phyloP scores from a whole-genome alignment of 1,284 basidiomycete genomes.

The Ustilago cynodontis region DNA sequence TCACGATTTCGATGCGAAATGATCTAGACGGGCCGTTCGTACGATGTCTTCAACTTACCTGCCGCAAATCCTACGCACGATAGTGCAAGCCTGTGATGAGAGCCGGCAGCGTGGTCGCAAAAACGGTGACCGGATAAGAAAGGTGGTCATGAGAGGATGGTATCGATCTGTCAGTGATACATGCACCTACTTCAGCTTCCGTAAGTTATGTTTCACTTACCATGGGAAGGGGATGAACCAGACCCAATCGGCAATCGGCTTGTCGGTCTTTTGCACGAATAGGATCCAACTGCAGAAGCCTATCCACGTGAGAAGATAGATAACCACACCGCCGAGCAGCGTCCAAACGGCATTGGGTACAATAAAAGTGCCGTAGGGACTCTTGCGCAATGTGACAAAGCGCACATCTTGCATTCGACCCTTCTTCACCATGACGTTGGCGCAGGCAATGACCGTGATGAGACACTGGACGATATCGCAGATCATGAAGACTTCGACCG shows the following conservation, averaged over 20 bases:
- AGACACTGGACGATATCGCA: constrained; percentile 23
- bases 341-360: constrained; percentile 30
- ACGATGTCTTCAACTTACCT: not conserved
- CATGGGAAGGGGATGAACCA: constrained; percentile 28
- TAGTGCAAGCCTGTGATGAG: constrained; percentile 3
- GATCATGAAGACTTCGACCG: constrained; percentile 24
- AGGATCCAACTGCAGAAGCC: constrained; percentile 15
- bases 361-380: constrained; percentile 15
- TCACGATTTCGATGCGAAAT: not conserved
- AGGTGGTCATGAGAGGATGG: not conserved
- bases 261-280: not conserved
- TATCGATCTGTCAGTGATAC: not conserved
- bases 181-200: not conserved
- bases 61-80: not conserved
- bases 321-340: not conserved
- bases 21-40: not conserved
- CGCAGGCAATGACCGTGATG: constrained; percentile 10
- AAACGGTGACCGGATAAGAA: not conserved
- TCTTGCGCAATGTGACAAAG: constrained; percentile 13
- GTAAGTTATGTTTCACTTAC: not conserved
- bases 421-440: constrained; percentile 20
- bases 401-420: constrained; percentile 9
- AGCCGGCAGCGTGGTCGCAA: too few species aligned
- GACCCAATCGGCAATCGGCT: constrained; percentile 14
- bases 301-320: constrained; percentile 4